Evolutionary conservation across 2,329 filamentous ascomycete species (phyloP).

Genomic region (Nigrospora oryzae): DNA sequence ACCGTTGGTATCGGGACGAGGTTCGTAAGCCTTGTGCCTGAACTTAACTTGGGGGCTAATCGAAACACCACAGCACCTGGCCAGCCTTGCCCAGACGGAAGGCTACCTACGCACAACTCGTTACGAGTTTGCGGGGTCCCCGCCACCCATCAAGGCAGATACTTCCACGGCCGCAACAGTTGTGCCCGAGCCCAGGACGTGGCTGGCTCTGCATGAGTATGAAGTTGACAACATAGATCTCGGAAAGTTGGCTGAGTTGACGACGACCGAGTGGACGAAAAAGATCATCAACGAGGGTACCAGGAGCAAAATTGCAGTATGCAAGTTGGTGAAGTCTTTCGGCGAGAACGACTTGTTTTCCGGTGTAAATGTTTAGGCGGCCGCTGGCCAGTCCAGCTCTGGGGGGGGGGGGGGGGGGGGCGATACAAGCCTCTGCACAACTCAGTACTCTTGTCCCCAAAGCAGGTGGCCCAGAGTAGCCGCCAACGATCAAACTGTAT

Average conservation of each 20-base stretch:
- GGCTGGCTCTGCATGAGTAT: constrained; percentile 7
- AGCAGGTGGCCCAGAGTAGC: too few relatives aligned
- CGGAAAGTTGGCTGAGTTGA: constrained; percentile 1
- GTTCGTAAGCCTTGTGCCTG: not conserved
- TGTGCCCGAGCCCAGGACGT: constrained; percentile 8
- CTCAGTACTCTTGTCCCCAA: too few relatives aligned
- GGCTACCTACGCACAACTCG: constrained; percentile 15
- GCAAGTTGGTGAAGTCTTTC: constrained; percentile 4
- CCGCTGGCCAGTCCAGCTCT: too few relatives aligned
- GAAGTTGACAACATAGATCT: constrained; percentile 4
- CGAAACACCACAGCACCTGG: constrained; percentile 4
- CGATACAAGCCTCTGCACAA: too few relatives aligned
- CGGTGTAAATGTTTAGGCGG: constrained; percentile 1
- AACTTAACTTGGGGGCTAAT: not conserved
- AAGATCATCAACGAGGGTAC: constrained; percentile 6
- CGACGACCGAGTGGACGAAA: constrained; percentile 6
- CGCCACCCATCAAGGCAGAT: constrained; percentile 3
- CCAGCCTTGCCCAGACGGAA: constrained; percentile 4
- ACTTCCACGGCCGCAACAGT: constrained; percentile 9
- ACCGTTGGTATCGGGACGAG: constrained; percentile 13
- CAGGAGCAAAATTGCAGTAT: constrained; percentile 1
- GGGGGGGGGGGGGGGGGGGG: too few relatives aligned
- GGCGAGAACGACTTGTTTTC: constrained; percentile 8
- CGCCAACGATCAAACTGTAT: too few relatives aligned
- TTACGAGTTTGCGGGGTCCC: constrained; percentile 10